phyloP scores from a whole-genome alignment of 2,329 filamentous ascomycete species.

The Sordariomycetes sp. region DNA sequence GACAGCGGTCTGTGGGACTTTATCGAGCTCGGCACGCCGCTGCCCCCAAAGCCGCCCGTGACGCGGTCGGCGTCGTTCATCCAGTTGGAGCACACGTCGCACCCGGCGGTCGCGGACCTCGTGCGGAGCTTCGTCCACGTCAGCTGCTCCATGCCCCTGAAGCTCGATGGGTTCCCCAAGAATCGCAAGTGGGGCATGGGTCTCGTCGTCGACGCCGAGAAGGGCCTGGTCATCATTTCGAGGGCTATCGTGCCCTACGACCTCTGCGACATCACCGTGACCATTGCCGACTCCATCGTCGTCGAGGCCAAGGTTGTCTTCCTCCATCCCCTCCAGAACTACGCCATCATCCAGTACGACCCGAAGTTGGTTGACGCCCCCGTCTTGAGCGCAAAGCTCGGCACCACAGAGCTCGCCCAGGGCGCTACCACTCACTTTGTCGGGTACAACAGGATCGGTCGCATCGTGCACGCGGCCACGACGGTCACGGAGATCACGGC shows the following conservation, averaged over 20 bases:
- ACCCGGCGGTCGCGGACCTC: constrained; percentile 83
- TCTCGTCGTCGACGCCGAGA: constrained; percentile 91
- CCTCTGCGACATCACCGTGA: constrained; percentile 89
- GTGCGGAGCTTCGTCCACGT: constrained; percentile 92
- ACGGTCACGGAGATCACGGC: constrained; percentile 95
- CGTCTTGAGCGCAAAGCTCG: constrained; percentile 77
- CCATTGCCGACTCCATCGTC: constrained; percentile 91
- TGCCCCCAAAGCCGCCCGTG: constrained; percentile 60
- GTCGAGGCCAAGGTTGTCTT: constrained; percentile 92
- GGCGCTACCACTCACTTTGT: constrained; percentile 93
- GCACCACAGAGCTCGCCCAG: constrained; percentile 72
- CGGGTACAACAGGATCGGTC: constrained; percentile 92
- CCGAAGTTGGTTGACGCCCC: constrained; percentile 86
- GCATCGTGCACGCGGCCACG: constrained; percentile 87
- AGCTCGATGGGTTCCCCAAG: constrained; percentile 95
- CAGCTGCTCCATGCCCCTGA: constrained; percentile 84
- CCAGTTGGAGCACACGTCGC: constrained; percentile 73
- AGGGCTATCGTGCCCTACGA: constrained; percentile 92
- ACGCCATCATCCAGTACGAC: constrained; percentile 90
- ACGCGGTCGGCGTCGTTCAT: constrained; percentile 81
- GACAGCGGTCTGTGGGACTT: constrained; percentile 90
- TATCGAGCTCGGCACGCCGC: constrained; percentile 64
- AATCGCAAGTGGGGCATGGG: constrained; percentile 92
- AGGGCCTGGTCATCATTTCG: constrained; percentile 88
- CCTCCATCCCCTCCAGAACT: constrained; percentile 93